phyloP scores from a whole-genome alignment of 257 asterid species.

The Avicennia marina region DNA sequence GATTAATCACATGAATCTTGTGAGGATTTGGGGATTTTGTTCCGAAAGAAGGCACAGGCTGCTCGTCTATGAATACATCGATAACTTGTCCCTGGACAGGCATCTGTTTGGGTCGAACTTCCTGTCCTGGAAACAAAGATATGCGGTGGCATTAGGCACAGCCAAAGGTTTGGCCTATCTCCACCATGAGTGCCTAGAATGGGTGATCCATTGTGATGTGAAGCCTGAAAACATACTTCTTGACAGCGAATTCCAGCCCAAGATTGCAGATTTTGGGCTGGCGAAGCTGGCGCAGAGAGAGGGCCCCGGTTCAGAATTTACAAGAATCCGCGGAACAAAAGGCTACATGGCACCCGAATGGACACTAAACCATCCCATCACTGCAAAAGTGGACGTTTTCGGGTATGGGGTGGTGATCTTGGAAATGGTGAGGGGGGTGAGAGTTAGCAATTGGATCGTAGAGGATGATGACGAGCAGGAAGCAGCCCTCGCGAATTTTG shows the following conservation, averaged over 20 bases:
- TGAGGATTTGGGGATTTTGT: conserved; percentile 47
- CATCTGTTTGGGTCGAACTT: conserved; percentile 28
- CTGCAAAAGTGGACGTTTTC: conserved; percentile 52
- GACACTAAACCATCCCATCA: conserved; percentile 43
- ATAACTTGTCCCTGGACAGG: conserved; percentile 39
- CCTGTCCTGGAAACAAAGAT: conserved; percentile 41
- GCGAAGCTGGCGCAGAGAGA: conserved; percentile 52
- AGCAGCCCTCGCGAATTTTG: conserved; percentile 27
- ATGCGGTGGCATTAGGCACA: conserved; percentile 42
- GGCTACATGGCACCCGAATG: conserved; percentile 72
- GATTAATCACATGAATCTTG: conserved; percentile 65
- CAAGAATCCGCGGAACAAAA: conserved; percentile 50
- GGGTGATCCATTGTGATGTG: conserved; percentile 64
- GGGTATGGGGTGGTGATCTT: conserved; percentile 51
- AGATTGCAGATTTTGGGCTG: conserved; percentile 60
- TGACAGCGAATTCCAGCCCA: conserved; percentile 40
- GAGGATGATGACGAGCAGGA: conserved; percentile 28
- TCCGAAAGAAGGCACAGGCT: conserved; percentile 32
- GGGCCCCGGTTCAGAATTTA: conserved; percentile 37
- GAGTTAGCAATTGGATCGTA: conserved; percentile 45
- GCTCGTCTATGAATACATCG: conserved; percentile 48
- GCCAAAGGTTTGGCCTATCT: conserved; percentile 57
- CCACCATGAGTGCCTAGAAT: conserved; percentile 56
- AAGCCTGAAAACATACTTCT: conserved; percentile 63
- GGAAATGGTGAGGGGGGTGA: conserved; percentile 53